phyloP scores from a whole-genome alignment of 495 filamentous ascomycete genomes.

The Aspergillus sclerotioniger region DNA sequence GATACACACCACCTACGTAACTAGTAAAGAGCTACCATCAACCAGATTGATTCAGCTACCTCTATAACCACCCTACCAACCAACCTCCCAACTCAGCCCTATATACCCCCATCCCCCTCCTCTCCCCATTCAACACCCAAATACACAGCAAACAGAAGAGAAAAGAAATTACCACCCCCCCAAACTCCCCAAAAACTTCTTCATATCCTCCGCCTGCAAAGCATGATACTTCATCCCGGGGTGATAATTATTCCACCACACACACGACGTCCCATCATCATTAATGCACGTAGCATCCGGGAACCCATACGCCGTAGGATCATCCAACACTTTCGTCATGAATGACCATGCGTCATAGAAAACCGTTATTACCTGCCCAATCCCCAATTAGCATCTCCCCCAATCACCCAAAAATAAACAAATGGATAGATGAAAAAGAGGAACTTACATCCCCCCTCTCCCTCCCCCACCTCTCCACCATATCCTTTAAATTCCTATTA shows the following conservation, averaged over 20 bases:
- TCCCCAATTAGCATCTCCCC: too few species aligned
- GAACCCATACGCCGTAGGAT: slow-evolving; percentile 44
- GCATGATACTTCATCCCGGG: slow-evolving; percentile 36
- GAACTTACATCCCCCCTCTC: slow-evolving; percentile 29
- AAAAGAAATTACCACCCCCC: slow-evolving; percentile 30
- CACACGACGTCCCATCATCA: slow-evolving; percentile 30
- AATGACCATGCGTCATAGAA: slow-evolving; percentile 36
- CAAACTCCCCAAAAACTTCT: slow-evolving; percentile 22
- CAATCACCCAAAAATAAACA: too few species aligned
- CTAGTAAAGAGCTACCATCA: too few species aligned
- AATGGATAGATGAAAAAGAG: too few species aligned
- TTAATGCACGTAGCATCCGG: slow-evolving; percentile 32
- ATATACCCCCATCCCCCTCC: background rate
- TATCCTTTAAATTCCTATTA: slow-evolving; percentile 26
- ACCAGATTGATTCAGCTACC: too few species aligned
- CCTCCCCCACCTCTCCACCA: slow-evolving; percentile 26
- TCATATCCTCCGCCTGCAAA: slow-evolving; percentile 42
- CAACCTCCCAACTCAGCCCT: too few species aligned
- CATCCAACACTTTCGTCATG: slow-evolving; percentile 54
- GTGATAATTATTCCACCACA: slow-evolving; percentile 46
- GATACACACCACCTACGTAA: too few species aligned
- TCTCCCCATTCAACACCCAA: background rate
- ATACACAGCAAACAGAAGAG: background rate
- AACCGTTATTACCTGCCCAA: slow-evolving; percentile 26
- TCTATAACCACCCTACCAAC: too few species aligned